Conservation (phyloP, 2,329 filamentous ascomycete genomes). For the Aureobasidium sp. region DNA sequence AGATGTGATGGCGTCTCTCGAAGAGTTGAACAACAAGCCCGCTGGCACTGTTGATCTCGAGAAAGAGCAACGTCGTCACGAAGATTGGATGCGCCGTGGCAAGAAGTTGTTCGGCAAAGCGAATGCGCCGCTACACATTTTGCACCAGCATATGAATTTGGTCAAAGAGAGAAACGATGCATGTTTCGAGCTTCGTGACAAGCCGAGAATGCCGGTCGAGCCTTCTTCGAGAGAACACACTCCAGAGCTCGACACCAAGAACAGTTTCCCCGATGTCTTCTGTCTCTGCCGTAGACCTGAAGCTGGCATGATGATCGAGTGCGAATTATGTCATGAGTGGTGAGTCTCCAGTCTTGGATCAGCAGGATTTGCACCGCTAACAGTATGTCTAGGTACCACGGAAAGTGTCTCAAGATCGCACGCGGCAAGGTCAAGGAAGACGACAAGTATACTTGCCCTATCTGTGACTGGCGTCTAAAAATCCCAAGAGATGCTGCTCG, state of each 20-base stretch:
- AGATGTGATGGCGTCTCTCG: slow-evolving; percentile 78
- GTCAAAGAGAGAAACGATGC: slow-evolving; percentile 82
- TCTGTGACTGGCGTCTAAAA: slow-evolving; percentile 95
- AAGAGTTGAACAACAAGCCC: slow-evolving; percentile 88
- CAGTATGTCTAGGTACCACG: slow-evolving; percentile 67
- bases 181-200: slow-evolving; percentile 88
- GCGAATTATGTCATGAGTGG: slow-evolving; percentile 97
- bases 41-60: slow-evolving; percentile 86
- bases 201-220: slow-evolving; percentile 82
- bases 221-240: slow-evolving; percentile 79
- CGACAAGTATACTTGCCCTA: slow-evolving; percentile 96
- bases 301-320: slow-evolving; percentile 99
- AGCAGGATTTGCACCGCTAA: background rate
- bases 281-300: slow-evolving; percentile 92
- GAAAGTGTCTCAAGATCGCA: slow-evolving; percentile 96
- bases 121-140: slow-evolving; percentile 91
- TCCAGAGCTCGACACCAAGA: slow-evolving; percentile 39
- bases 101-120: slow-evolving; percentile 98
- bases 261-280: slow-evolving; percentile 62
- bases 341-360: slow-evolving; percentile 33
- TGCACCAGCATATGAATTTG: slow-evolving; percentile 89
- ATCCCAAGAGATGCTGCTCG: slow-evolving; percentile 94
- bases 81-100: slow-evolving; percentile 98
- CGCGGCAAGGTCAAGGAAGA: slow-evolving; percentile 97
- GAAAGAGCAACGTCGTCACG: slow-evolving; percentile 86